These are phyloP conservation scores for Neoarthrinium moseri DNA, from an alignment of 2,329 filamentous ascomycete genomes.

Conservation along the genomic window DNA sequence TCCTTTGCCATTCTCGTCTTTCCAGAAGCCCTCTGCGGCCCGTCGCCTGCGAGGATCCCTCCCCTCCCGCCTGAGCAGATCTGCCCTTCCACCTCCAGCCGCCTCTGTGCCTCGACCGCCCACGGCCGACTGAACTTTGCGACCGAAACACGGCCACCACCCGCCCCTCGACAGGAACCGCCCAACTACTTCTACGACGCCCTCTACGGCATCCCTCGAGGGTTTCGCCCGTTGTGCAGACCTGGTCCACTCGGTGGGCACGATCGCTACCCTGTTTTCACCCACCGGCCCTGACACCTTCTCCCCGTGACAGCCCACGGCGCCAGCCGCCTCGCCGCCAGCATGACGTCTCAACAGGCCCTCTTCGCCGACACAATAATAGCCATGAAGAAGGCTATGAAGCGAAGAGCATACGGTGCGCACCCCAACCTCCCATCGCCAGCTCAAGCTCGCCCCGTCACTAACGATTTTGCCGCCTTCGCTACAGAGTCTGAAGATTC, in stretches of 20 bases:
- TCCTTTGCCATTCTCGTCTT: neutral
- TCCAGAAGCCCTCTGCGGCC: neutral
- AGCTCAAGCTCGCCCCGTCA: slow-evolving; percentile 16
- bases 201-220: no score
- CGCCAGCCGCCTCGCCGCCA: neutral
- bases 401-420: slow-evolving; percentile 61
- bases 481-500: slow-evolving; percentile 69
- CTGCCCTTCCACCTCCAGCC: neutral
- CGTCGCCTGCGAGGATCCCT: neutral
- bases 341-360: slow-evolving; percentile 56
- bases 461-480: slow-evolving; percentile 21
- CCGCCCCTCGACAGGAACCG: neutral
- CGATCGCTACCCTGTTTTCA: neutral
- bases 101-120: neutral
- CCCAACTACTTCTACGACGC: neutral
- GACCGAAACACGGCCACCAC: neutral
- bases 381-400: slow-evolving; percentile 67
- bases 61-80: neutral
- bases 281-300: neutral
- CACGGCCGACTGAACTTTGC: neutral
- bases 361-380: slow-evolving; percentile 66
- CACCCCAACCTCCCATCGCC: slow-evolving; percentile 3
- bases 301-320: neutral
- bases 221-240: no score
- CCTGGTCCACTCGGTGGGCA: no score